Percentiles rank a stretch among this genome's conserved stretches.
Conservation (phyloP, 2,329 filamentous ascomycete species). For the Karstenula rhodostoma region DNA sequence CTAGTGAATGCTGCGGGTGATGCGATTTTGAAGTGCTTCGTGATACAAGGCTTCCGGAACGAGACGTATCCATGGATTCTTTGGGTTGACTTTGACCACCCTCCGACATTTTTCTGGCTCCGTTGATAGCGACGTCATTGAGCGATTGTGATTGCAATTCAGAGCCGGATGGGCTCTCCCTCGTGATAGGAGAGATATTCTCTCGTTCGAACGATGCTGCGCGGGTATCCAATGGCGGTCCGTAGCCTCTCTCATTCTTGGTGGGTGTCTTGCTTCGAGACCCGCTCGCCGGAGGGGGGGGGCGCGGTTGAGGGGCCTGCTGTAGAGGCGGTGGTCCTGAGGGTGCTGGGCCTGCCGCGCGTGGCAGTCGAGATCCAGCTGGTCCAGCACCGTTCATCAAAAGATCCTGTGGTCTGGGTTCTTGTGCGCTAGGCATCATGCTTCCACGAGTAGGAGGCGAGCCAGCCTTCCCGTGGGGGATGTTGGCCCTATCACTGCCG, state of each 20-base stretch:
- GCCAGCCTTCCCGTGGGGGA: constrained; percentile 46
- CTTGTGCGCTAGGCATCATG: constrained; percentile 43
- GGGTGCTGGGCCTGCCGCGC: constrained; percentile 66
- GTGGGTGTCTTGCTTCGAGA: constrained; percentile 61
- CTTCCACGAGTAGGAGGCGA: constrained; percentile 54
- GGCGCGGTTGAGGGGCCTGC: constrained; percentile 66
- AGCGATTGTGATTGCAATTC: constrained; percentile 28
- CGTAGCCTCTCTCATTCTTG: constrained; percentile 56
- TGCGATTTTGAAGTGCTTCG: constrained; percentile 52
- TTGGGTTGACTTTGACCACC: constrained; percentile 41
- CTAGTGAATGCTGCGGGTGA: constrained; percentile 69
- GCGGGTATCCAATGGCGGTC: constrained; percentile 53
- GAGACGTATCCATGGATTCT: constrained; percentile 46
- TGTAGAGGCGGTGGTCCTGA: constrained; percentile 71
- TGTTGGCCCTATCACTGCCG: constrained; percentile 56
- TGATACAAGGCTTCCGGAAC: constrained; percentile 45
- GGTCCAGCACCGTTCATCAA: constrained; percentile 38
- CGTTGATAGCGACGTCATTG: constrained; percentile 21
- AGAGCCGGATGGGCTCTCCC: constrained; percentile 40
- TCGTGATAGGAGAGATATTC: constrained; percentile 56
- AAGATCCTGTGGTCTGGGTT: constrained; percentile 47
- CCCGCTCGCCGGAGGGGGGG: constrained; percentile 48
- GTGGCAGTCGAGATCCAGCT: constrained; percentile 65
- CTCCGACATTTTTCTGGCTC: constrained; percentile 41
- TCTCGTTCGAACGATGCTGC: constrained; percentile 57